Conservation (phyloP, 2,329 filamentous ascomycete genomes). For the Nakataea oryzae region DNA sequence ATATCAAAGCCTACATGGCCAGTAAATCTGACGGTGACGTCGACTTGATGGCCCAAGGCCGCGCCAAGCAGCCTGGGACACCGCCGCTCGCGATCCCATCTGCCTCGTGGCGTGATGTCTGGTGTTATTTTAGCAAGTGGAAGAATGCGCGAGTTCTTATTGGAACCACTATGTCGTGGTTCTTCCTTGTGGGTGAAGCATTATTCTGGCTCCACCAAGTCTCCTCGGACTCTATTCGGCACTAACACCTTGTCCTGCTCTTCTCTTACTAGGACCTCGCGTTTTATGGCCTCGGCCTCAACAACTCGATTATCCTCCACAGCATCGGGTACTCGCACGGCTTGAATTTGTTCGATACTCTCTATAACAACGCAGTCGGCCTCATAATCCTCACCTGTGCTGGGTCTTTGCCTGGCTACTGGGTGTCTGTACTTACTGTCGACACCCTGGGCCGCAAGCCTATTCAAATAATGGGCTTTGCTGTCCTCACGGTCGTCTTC, state of each 20-base stretch:
- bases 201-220: neutral
- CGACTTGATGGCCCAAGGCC: slow-evolving; percentile 36
- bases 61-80: slow-evolving; percentile 37
- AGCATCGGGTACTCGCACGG: slow-evolving; percentile 63
- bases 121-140: slow-evolving; percentile 57
- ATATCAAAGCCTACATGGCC: slow-evolving; percentile 51
- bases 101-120: slow-evolving; percentile 60
- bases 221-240: neutral
- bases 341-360: slow-evolving; percentile 52
- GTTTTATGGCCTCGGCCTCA: slow-evolving; percentile 64
- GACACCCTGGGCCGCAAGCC: slow-evolving; percentile 70
- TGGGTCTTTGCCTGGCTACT: slow-evolving; percentile 71
- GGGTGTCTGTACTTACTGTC: slow-evolving; percentile 62
- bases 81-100: slow-evolving; percentile 51
- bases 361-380: slow-evolving; percentile 64
- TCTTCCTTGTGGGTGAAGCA: slow-evolving; percentile 47
- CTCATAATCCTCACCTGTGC: slow-evolving; percentile 70
- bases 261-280: slow-evolving; percentile 42
- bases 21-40: slow-evolving; percentile 36
- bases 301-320: slow-evolving; percentile 59
- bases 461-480: slow-evolving; percentile 57
- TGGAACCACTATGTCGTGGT: slow-evolving; percentile 73
- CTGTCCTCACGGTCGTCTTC: slow-evolving; percentile 51
- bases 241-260: neutral
- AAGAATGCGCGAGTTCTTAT: slow-evolving; percentile 60